Evolutionary conservation across 2,329 filamentous ascomycete species (phyloP), one percentile per base, ranked within the genome.

Genomic region (Spiromastix sp.): DNA sequence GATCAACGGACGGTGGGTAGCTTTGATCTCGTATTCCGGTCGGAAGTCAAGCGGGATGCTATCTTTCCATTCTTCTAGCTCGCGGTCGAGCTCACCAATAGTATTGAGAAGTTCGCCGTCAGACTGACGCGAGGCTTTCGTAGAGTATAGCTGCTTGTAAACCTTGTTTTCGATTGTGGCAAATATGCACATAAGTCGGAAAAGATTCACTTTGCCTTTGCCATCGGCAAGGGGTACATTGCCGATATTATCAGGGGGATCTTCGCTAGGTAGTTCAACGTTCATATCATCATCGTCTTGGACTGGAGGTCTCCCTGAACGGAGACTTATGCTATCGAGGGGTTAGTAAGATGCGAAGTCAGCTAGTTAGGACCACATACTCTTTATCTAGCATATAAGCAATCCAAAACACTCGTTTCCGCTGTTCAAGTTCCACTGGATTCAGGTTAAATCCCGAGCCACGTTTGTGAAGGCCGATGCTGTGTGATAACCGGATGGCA

Each of bases 1-100:
- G 13, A 96, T 87, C n/a, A 96, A 70, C 1, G 89, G 87, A 1
- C 86, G 93, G 56, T 95, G 85, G 0, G 81, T 82, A 1, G 85
- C 85, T 57, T 86, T 87, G 59, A 98, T 96, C 59, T 95, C 87
- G 55, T 95, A 79, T 58, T 96, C 91, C 0, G 91, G 91, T n/a
- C 91, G 77, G 63, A 95, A 96, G 51, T 96, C 91, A 38, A 94
- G 72, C 2, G 91, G 89, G 36, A 98, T 96, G 34, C 72, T 77
- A 53, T 96, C 87, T 65, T 96, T 96, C 91, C 91, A 98, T 36
- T 85, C 80, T 56, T 98, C 91, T 3, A 98, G 62, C 49, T 86
- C 77, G 50, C 77, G 79, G 55, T 98, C 91, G 7, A 98, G 73
- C 52, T 96, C 87, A 30, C 91, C 87, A 47, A 98, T 98, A 1